Evolutionary conservation across 176 grass and related monocot genomes (phyloP).

Genomic region (Thalia dealbata): DNA sequence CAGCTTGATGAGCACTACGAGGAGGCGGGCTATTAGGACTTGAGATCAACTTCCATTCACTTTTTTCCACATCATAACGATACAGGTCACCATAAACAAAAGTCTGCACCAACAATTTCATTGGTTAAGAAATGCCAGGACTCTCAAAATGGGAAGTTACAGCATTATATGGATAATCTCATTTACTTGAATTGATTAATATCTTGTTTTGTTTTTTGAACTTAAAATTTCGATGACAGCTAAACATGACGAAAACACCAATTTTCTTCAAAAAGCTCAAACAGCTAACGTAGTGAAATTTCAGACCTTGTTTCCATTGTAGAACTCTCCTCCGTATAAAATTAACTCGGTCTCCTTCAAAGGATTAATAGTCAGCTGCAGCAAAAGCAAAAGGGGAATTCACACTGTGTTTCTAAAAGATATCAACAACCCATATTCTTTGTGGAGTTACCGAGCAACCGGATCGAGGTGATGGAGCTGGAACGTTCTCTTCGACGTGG

Average conservation of each 20-base stretch:
- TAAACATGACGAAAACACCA: background rate
- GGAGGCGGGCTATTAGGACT: slow-evolving; percentile 97
- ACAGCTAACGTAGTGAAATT: slow-evolving; percentile 5
- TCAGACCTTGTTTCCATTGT: slow-evolving; percentile 86
- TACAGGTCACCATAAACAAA: slow-evolving; percentile 99
- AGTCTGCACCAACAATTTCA: slow-evolving; percentile 44
- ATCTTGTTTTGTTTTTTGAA: background rate
- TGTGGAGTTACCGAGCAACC: slow-evolving; percentile 21
- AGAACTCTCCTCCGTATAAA: slow-evolving; percentile 89
- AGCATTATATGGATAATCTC: background rate
- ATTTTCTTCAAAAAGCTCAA: background rate
- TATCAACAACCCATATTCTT: background rate
- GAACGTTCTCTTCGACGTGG: slow-evolving; percentile 75
- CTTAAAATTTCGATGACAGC: too few species aligned
- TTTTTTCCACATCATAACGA: slow-evolving; percentile 96
- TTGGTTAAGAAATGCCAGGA: background rate
- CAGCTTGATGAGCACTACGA: slow-evolving; percentile 83
- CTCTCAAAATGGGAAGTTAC: background rate
- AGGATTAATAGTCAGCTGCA: slow-evolving; percentile 75
- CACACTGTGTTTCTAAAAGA: background rate
- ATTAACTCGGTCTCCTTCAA: slow-evolving; percentile 79
- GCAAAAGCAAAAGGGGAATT: background rate
- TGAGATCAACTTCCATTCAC: slow-evolving; percentile 90
- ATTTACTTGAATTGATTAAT: background rate
- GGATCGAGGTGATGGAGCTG: slow-evolving; percentile 78